Evolutionary conservation across 345 rosid species (phyloP), one percentile per base, ranked within the genome.

Genomic region (Brassica napus): DNA sequence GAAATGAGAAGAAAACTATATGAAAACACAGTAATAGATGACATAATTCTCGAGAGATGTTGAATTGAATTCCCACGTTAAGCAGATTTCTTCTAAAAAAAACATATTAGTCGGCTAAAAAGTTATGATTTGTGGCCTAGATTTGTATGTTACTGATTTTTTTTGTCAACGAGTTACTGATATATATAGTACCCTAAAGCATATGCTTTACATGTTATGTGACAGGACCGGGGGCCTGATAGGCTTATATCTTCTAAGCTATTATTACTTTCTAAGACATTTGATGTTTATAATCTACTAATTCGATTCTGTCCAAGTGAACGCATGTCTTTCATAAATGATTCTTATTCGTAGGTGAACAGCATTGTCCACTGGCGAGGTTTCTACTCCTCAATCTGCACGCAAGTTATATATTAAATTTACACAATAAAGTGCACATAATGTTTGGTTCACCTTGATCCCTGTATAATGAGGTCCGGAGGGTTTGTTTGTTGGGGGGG

Each of bases 291-390:
- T 35, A 35, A 35, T 35, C 39, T 35, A 35, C 39, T 35, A 6
- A 35, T 58, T 32, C 7, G 14, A 9, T 12, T 42, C 15, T 77
- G 59, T 5, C 31, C 26, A 21, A 63, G 14, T 54, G 64, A 49
- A 64, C 44, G 60, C 69, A 67, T 77, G 47, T 21, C 12, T 54
- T 35, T 69, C 10, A 35, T 35, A 35, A 35, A 6, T 35, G 6
- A 35, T 6, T 35, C 65, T 18, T 28, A 37, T 70, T 34, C 4
- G 69, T 75, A 92, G 98, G 94, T 94, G 83, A 91, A 89, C 84
- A 89, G 97, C 84, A 76, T 94, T 58, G 94, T 94, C 26, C 92
- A 89, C 58, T 94, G 97, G 97, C 86, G 92, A 66, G 92, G 86
- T 47, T 94, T 94, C 89, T 94, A 92, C 86, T 76, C 83, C 73